Percentiles rank a stretch among this genome's conserved stretches.
Evolutionary conservation across 1,284 basidiomycete genomes (phyloP).

Genomic region (Schizophyllum commune): DNA sequence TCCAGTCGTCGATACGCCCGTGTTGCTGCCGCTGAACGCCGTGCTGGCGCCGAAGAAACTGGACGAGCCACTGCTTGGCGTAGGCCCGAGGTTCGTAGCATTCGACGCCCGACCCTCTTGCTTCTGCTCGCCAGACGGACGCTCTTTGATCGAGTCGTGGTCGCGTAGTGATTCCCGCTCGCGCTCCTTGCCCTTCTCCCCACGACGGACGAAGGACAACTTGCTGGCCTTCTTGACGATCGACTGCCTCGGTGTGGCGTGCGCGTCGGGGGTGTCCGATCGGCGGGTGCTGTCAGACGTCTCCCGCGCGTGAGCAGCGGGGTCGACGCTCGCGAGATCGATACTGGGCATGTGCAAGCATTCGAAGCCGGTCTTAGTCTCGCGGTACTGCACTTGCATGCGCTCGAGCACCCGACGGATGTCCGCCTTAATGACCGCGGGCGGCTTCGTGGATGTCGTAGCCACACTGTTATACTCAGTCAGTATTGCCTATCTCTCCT

Average conservation of each 20-base stretch:
- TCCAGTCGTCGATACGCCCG: conserved; percentile 1
- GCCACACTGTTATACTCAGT: conserved; percentile 55
- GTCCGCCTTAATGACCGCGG: conserved; percentile 75
- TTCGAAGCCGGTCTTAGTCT: conserved; percentile 89
- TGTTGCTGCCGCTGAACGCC: conserved; percentile 14
- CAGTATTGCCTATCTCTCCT: conserved; percentile 1
- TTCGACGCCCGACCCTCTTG: conserved; percentile 40
- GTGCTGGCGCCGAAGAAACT: conserved; percentile 65
- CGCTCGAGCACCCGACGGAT: conserved; percentile 84
- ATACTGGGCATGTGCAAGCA: conserved; percentile 94
- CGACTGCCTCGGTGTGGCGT: conserved; percentile 39
- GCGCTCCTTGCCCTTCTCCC: conserved; percentile 29
- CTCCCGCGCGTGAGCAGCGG: conserved; percentile 27
- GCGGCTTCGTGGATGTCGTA: conserved; percentile 90
- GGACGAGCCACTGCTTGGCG: conserved; percentile 66
- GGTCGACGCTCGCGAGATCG: conserved; percentile 68
- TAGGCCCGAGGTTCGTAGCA: conserved; percentile 45
- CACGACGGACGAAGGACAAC: conserved; percentile 53
- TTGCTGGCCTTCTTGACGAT: conserved; percentile 71
- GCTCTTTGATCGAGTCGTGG: conserved; percentile 18
- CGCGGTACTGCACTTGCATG: conserved; percentile 91
- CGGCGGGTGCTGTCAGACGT: conserved; percentile 16
- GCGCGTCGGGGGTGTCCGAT: conserved; percentile 2
- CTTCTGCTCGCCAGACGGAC: conserved; percentile 23
- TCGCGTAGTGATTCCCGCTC: neutral